Conservation (phyloP, 1,284 basidiomycete species). For the Tilletia horrida region DNA sequence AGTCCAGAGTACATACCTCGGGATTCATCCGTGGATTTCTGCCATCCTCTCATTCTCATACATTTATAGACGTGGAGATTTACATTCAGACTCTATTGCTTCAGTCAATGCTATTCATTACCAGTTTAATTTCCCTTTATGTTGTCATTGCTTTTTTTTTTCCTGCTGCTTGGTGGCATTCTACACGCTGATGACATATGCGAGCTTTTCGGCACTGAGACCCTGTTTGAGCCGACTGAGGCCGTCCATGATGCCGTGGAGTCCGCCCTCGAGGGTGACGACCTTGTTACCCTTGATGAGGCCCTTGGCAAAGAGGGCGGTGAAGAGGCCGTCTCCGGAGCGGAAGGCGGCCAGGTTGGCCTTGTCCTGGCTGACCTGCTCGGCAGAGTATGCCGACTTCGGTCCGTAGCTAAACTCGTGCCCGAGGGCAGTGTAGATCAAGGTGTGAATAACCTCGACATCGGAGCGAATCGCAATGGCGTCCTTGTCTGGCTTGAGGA, state of each 20-base stretch:
- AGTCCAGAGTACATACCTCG: neutral
- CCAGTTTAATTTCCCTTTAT: no score
- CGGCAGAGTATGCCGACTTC: constrained; percentile 27
- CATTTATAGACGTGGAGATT: neutral
- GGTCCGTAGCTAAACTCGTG: constrained; percentile 37
- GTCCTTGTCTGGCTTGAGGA: constrained; percentile 43
- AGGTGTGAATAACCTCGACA: constrained; percentile 41
- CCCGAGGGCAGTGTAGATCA: constrained; percentile 42
- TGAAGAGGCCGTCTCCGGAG: constrained; percentile 32
- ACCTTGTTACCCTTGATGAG: constrained; percentile 41
- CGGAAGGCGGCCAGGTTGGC: constrained; percentile 23
- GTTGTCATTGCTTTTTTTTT: neutral
- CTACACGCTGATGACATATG: constrained; percentile 33
- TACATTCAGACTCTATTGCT: no score
- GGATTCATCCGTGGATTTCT: neutral
- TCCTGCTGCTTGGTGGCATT: no score
- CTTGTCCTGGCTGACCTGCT: constrained; percentile 21
- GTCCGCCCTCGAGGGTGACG: constrained; percentile 38
- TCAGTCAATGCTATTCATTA: no score
- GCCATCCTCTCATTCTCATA: neutral
- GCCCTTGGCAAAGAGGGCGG: constrained; percentile 33
- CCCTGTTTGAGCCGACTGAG: constrained; percentile 41
- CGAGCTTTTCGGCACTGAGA: constrained; percentile 46
- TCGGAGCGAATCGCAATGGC: constrained; percentile 38
- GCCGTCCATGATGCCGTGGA: constrained; percentile 34